Base-by-base conservation (phyloP, 371 early-diverging fungal species). In the Choanephora cucurbitarum region DNA sequence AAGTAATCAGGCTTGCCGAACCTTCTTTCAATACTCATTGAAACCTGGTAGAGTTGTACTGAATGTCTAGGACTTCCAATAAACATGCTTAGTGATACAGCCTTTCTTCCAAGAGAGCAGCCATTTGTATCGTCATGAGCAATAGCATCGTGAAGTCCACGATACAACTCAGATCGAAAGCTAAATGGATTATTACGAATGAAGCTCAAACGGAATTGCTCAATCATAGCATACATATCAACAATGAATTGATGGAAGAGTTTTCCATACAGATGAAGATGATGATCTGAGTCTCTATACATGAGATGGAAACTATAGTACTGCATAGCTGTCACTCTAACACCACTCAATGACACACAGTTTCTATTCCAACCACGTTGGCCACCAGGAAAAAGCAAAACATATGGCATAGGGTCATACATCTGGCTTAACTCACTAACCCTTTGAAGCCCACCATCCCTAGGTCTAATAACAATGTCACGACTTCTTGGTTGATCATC, bases 1-100 rank as follows among this genome's bases (percentile, higher is more conserved):
- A n/a, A n/a, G n/a, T n/a, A n/a, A 44, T 73, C 70, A 0, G 69
- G 70, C 49, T 70, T 74, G 0, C 74, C 66, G 34, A 57, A 61
- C 0, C 19, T 1, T 2, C 64, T 32, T 0, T 69, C 60, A 11
- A 73, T 61, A 1, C 52, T 50, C 49, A 72, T 61, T 0, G 67
- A 60, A 57, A 72, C 68, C 34, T 72, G 69, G 22, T 58, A 70
- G 5, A 50, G 46, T 17, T 64, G 63, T 0, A 34, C 24, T 62
- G 67, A 64, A 24, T 61, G 40, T 0, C 64, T 52, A 24, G 64
- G 66, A 21, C 62, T 55, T 6, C 67, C 67, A 37, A 28, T 33
- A 42, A 73, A 67, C 0, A 60, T 41, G 0, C 58, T 58, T 15
- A 66, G 74, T 3, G 67, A 22, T 3, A 73, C 47, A 1, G 62